phyloP scores from a whole-genome alignment of 345 rosid species.

The Rhodamnia argentea region DNA sequence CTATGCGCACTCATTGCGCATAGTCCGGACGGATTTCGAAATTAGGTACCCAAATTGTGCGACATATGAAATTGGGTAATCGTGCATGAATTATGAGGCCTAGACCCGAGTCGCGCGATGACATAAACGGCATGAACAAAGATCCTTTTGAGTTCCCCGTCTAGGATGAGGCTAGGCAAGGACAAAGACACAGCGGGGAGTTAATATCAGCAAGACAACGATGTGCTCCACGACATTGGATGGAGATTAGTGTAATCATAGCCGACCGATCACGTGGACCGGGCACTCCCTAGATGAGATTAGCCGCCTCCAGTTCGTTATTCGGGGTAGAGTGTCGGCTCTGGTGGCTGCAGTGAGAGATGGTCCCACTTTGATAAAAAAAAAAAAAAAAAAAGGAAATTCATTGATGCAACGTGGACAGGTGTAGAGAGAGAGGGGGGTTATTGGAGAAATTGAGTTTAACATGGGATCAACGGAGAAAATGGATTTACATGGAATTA shows the following conservation, averaged over 20 bases:
- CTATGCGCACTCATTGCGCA: too few relatives aligned
- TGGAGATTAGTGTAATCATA: neutral
- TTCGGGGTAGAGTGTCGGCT: neutral
- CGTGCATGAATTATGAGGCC: neutral
- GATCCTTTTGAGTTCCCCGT: neutral
- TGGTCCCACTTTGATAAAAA: neutral
- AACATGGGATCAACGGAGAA: neutral
- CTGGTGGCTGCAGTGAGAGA: neutral
- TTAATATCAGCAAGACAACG: neutral
- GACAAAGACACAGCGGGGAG: neutral
- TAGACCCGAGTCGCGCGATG: neutral
- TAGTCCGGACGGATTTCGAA: rapidly evolving
- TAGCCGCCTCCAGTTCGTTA: neutral
- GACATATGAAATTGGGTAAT: neutral
- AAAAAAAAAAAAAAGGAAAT: neutral
- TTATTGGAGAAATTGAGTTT: neutral
- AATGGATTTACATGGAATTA: neutral
- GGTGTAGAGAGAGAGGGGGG: neutral
- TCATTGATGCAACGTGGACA: neutral
- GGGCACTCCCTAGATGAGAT: neutral
- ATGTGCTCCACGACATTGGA: neutral
- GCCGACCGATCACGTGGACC: neutral
- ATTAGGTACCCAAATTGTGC: neutral
- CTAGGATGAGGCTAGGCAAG: neutral
- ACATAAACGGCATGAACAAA: neutral